phyloP scores from a whole-genome alignment of 306 rosid species.

The Casuarina cunninghamiana region DNA sequence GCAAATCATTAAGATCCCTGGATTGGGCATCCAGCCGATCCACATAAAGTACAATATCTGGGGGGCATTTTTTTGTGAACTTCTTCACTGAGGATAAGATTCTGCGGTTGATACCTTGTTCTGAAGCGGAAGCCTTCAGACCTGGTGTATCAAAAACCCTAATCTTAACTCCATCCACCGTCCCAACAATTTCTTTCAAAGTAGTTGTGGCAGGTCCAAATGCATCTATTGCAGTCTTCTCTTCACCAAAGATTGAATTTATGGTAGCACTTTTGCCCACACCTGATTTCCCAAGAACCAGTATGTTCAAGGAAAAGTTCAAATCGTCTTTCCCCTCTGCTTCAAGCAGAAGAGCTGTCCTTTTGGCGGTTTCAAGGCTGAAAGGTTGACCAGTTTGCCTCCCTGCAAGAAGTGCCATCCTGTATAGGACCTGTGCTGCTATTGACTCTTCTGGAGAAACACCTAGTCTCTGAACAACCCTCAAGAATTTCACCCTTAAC shows the following conservation, averaged over 20 bases:
- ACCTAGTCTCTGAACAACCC: slow-evolving; percentile 80
- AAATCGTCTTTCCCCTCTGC: slow-evolving; percentile 65
- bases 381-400: slow-evolving; percentile 61
- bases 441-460: slow-evolving; percentile 77
- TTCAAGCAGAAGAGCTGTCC: slow-evolving; percentile 71
- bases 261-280: slow-evolving; percentile 99
- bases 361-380: slow-evolving; percentile 76
- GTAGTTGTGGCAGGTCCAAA: slow-evolving; percentile 79
- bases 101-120: slow-evolving; percentile 62
- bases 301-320: slow-evolving; percentile 68
- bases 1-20: slow-evolving; percentile 89
- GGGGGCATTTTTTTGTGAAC: slow-evolving; percentile 73
- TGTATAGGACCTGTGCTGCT: slow-evolving; percentile 81
- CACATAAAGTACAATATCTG: slow-evolving; percentile 87
- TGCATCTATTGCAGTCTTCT: slow-evolving; percentile 67
- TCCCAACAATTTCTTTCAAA: slow-evolving; percentile 78
- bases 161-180: slow-evolving; percentile 77
- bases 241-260: slow-evolving; percentile 90
- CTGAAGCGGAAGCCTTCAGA: slow-evolving; percentile 76
- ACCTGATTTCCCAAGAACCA: slow-evolving; percentile 92
- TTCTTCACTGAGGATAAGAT: slow-evolving; percentile 70
- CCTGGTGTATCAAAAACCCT: slow-evolving; percentile 94
- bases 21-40: slow-evolving; percentile 90
- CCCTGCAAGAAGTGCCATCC: slow-evolving; percentile 71
- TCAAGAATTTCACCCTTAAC: slow-evolving; percentile 69